Evolutionary conservation across 768 basidiomycete species (phyloP), one percentile per base, ranked within the genome.

Genomic region (Mycena epipterygia): DNA sequence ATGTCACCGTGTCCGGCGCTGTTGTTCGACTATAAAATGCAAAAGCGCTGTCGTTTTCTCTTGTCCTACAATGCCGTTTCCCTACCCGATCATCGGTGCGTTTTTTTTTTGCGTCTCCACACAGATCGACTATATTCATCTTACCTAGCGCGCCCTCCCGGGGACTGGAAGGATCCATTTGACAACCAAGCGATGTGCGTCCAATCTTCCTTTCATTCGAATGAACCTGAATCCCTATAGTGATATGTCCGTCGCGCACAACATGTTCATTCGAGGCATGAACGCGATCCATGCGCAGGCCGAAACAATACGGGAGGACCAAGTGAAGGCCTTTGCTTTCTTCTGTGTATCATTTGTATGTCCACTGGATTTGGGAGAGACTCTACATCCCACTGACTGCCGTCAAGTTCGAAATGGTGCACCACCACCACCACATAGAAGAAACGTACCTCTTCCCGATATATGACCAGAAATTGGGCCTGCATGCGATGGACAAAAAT

Each of bases 361-460:
- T 74, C 19, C 17, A 19, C 21, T 1, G 13, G 21, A 12, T 9
- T 23, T 4, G 44, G 48, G 19, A 25, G 19, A 25, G 46, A 23
- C 27, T 25, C 32, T 19, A 9, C 61, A 35, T 13, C 6, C 16
- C n/a, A 33, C 25, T 46, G 30, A n/a, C 25, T 44, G 12, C 16
- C 51, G 7, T 46, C 23, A 44, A 80, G 78, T 53, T 78, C 6
- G 66, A 65, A 6, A 51, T 70, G 70, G 69, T 81, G 9, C 79
- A 80, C 46, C 78, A 80, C 33, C 81, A 82, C 57, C 80, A 82
- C 57, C 21, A 67, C 42, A 57, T 79, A 0, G 81, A 81, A 51
- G 81, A 82, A 58, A 74, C 75, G 8, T 68, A 74, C 12, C 30
- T 73, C 16, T 82, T 82, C 32, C 75, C 76, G 13, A 63, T 73